These are phyloP conservation scores for Astrothelium subdiscretum DNA, from an alignment of 495 filamentous ascomycete species.

Conservation along the genomic window DNA sequence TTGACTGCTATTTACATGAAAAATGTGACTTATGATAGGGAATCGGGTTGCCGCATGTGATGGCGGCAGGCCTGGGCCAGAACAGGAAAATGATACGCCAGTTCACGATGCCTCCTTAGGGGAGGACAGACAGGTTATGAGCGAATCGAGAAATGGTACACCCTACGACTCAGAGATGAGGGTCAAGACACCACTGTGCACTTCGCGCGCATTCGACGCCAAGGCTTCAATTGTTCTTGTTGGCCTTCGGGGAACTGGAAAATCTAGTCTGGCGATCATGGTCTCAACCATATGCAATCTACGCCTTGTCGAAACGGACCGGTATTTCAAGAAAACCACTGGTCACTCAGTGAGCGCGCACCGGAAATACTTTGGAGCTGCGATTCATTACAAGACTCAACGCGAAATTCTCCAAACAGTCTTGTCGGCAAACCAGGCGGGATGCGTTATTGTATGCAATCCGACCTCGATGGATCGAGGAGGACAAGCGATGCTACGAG, in stretches of 20 bases:
- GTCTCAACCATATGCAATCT: slow-evolving; percentile 59
- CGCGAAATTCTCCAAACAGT: slow-evolving; percentile 52
- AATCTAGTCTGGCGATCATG: slow-evolving; percentile 66
- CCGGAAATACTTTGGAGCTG: slow-evolving; percentile 46
- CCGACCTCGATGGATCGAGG: slow-evolving; percentile 40
- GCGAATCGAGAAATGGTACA: neutral
- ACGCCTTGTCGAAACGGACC: slow-evolving; percentile 59
- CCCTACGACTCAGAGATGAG: neutral
- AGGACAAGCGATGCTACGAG: slow-evolving; percentile 27
- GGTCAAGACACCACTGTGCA: neutral
- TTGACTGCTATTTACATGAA: neutral
- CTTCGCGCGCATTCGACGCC: slow-evolving; percentile 35
- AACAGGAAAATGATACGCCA: neutral
- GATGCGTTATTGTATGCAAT: slow-evolving; percentile 63
- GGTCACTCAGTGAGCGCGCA: slow-evolving; percentile 51
- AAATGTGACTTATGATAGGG: neutral
- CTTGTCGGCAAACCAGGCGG: slow-evolving; percentile 49
- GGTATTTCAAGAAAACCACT: slow-evolving; percentile 55
- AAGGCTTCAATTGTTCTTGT: slow-evolving; percentile 64
- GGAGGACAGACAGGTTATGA: neutral
- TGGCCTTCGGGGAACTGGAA: slow-evolving; percentile 64
- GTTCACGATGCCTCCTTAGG: neutral
- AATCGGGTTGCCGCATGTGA: neutral
- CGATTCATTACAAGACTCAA: slow-evolving; percentile 50
- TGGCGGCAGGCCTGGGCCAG: neutral